phyloP scores from a whole-genome alignment of 768 basidiomycete species.

The Boletus subparvulus region DNA sequence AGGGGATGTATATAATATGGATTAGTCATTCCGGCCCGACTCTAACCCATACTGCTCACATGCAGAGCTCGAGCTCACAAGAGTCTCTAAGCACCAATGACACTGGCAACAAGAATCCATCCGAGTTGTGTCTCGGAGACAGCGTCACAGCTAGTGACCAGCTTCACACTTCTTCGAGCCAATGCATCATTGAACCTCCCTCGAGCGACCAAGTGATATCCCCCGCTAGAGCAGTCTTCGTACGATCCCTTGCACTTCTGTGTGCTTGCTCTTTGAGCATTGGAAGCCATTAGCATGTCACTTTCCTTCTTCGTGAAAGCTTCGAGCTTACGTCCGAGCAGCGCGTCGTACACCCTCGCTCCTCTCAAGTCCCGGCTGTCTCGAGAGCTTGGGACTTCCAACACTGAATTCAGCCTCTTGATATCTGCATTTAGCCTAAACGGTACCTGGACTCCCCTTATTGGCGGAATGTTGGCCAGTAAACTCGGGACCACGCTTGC shows the following conservation, averaged over 20 bases:
- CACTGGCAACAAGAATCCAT: neutral
- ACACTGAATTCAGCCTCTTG: slow-evolving; percentile 75
- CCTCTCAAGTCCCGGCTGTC: slow-evolving; percentile 72
- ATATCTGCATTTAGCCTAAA: slow-evolving; percentile 78
- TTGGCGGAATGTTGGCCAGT: slow-evolving; percentile 71
- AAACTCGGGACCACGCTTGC: slow-evolving; percentile 69
- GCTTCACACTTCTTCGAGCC: neutral
- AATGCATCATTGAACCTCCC: neutral
- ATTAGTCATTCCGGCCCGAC: slow-evolving; percentile 16
- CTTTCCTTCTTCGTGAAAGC: neutral
- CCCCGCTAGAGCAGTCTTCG: slow-evolving; percentile 41
- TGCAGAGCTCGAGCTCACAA: slow-evolving; percentile 2
- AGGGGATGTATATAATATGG: slow-evolving; percentile 3
- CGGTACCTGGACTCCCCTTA: slow-evolving; percentile 73
- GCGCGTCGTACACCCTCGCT: slow-evolving; percentile 72
- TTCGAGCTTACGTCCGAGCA: slow-evolving; percentile 26
- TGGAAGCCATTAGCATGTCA: slow-evolving; percentile 71
- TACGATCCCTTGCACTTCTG: slow-evolving; percentile 60
- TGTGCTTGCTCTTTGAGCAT: slow-evolving; percentile 74
- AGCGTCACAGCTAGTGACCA: neutral
- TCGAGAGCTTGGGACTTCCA: slow-evolving; percentile 70
- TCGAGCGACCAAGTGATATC: slow-evolving; percentile 16
- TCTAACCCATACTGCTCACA: neutral
- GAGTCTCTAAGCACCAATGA: neutral
- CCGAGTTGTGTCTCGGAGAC: neutral